Base-by-base conservation (phyloP, 176 grass and related monocot species). In the Aegilops speltoides region DNA sequence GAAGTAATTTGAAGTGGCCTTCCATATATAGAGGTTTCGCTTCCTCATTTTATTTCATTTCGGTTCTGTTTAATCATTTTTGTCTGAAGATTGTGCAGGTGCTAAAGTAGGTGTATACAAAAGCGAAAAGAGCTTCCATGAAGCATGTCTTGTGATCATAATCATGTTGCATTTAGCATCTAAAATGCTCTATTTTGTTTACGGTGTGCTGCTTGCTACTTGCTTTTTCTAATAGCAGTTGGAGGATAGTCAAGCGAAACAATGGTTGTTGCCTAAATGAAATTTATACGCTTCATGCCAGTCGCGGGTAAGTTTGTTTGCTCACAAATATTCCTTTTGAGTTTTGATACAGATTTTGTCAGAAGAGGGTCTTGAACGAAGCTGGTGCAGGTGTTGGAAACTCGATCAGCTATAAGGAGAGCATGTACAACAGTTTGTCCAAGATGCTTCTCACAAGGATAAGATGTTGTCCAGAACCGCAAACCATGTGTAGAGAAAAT, bases 101-200 rank as follows among this genome's bases (percentile, higher is more conserved):
- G 67, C 60, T 67, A 83, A 67, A 46, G 45, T 14, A 46, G 45
- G 45, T 69, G 78, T 62, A 10, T 32, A 69, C 14, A 84, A 48
- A 74, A 81, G 72, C 45, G 12, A 14, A 46, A 14, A 86, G 87
- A 83, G 31, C 45, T 33, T 66, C 37, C 24, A 29, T 73, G 60
- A 94, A 93, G 96, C 90, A 98, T 40, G 88, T 61, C 25, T 83
- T 50, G 5, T 69, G 41, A 19, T 59, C 41, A 46, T 1, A 86
- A 86, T 81, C 46, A 64, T 89, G 64, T 10, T 38, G 52, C 31
- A 32, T 81, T 83, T 40, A 68, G 16, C 26, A 72, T 68, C 13
- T 37, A 70, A 37, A 54, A 63, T 82, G 41, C 34, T 83, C 76
- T 89, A 60, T 80, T 92, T 93, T 97, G 75, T 92, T 91, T 61